Evolutionary conservation across 2,329 filamentous ascomycete genomes (phyloP), one percentile per base, ranked within the genome.

Genomic region (Colletotrichum somersetense): DNA sequence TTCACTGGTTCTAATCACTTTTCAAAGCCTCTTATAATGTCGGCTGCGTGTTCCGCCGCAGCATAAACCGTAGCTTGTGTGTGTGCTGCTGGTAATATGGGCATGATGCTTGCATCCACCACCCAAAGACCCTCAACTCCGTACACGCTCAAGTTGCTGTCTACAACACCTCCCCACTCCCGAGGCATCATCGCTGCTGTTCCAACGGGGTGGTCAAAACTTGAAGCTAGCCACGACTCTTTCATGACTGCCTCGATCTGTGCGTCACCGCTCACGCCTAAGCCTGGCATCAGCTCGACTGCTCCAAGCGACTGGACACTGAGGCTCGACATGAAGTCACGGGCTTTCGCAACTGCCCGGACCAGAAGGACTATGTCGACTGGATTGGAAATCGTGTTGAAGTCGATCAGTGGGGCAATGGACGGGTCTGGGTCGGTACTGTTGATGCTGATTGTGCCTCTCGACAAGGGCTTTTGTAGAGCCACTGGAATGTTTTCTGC

Each of bases 71-170:
- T 77, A 33, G 77, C 74, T 59, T 79, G 78, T 18, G 80, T 67
- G 66, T 82, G 79, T 2, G 78, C 79, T 3, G 77, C 78, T 8
- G 78, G 78, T 38, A 81, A 74, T 20, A 82, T 66, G 0, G 80
- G 81, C 50, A 82, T 78, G 14, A 80, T 75, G 65, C 79, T 82
- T 16, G 78, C 78, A 74, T 83, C 80, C 0, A 82, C 78, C n/a
- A 83, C 76, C 26, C 81, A 78, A 42, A 83, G 67, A 8, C 77
- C 76, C 33, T 77, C 73, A 10, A 80, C 76, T 2, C 81, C 80
- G 57, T 82, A 80, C 6, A 83, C 81, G 52, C 72, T 75, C 62
- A 83, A 68, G 20, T 75, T 72, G 7, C 75, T 72, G 58, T 80
- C 78, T 1, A 83, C 80, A 26, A 83, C 81, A 14, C 81, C 80